Base-by-base conservation (phyloP, 176 grass and related monocot species). In the Lolium multiflorum region DNA sequence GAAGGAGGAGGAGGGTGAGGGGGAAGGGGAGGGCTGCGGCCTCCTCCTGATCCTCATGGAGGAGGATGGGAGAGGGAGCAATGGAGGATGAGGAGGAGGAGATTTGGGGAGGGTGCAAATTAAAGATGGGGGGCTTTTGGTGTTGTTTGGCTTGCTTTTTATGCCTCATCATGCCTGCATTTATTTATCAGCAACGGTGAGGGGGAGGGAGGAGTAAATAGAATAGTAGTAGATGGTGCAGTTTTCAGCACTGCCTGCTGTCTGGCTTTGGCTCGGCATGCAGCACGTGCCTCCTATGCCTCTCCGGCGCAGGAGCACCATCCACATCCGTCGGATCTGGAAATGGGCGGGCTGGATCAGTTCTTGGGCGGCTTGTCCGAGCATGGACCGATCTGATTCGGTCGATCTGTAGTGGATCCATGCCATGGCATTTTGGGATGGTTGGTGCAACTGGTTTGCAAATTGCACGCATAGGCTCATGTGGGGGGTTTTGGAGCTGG, bases 11-110 rank as follows among this genome's bases (percentile, higher is more conserved):
- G 24, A 62, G 21, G 60, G 8, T 35, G 66, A 38, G 17, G 66
- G 22, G n/a, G 72, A 65, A 6, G 79, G 73, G 70, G 80, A 81
- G 22, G 58, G 18, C 70, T 92, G 91, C 26, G 89, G 91, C 76
- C 95, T 83, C 93, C 83, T 80, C 82, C 96, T 90, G 84, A 98
- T 98, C 86, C 96, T 95, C 96, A 98, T 98, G 50, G 93, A 73
- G 38, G 89, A 51, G 74, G 31, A 82, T 62, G 55, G 43, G 55
- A 76, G 59, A 28, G 65, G 48, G 55, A 70, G 67, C 73, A 86
- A 65, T 28, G 69, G 63, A 25, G 70, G 20, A 37, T 38, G 66
- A 49, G 15, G 39, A 54, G 85, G 52, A 84, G 74, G 82, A 81
- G 63, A 89, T 86, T 92, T 93, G 83, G 89, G 86, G 88, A 90